Base-by-base conservation (phyloP, 2,329 filamentous ascomycete species). In the Colletotrichum endophyticum region DNA sequence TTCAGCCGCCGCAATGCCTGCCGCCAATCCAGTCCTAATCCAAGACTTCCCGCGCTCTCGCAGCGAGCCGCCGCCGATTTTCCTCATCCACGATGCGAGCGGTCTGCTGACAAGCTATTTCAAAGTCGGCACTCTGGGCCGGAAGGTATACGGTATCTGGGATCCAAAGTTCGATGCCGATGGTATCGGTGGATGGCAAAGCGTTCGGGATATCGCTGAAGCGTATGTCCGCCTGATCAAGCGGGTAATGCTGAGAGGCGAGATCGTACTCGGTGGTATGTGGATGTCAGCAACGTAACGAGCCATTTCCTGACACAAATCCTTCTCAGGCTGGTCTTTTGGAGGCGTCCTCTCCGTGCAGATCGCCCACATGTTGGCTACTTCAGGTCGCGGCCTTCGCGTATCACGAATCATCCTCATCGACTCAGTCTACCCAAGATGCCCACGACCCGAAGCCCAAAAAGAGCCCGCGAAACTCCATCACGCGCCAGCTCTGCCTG, bases 141-240 rank as follows among this genome's bases (percentile, higher is more conserved):
- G 73, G 1, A 56, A 39, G 5, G 73, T 75, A 0, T 75, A 75
- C 11, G 73, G 73, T 27, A 72, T 75, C 30, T 75, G 73, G 73
- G 69, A 75, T 16, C 73, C 73, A 5, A 75, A 75, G 8, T 75
- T 75, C 8, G 73, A 75, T 12, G 62, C 73, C 2, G 69, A 75
- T 11, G 69, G 73, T 5, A 75, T 75, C 9, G 73, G 73, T n/a
- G 73, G 73, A 1, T 75, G 73, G 73, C 73, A 75, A 30, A 75
- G 68, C 28, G 62, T 75, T 6, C 36, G 16, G 6, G 68, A 72
- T 1, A 75, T 75, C 8, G 73, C 73, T 3, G 73, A 75, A 53
- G 69, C 73, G 6, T 75, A 75, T 36, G 53, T 75, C 36, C 73
- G 73, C 12, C 73, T 72, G 1, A 75, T 75, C 34, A 75, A 75